Evolutionary conservation across 2,329 filamentous ascomycete species (phyloP), one percentile per base, ranked within the genome.

Genomic region (Amylocarpus encephaloides): DNA sequence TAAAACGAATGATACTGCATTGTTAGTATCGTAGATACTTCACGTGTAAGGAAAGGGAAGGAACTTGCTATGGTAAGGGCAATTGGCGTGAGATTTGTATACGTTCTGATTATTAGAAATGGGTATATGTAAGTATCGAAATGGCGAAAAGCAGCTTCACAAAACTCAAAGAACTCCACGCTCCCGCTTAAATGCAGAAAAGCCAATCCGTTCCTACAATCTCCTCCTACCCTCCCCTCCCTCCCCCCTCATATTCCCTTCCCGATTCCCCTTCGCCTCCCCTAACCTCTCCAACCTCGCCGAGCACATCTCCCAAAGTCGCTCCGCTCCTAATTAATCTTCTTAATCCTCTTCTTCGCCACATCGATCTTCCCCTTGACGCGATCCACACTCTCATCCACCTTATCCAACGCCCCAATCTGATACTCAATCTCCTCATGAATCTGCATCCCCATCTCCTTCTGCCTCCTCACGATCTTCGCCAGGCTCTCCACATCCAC

Each of bases 391-490:
- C 90, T 85, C 49, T 81, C 73, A 55, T 85, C 82, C 54, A 90
- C 64, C 57, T 80, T 67, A 11, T 80, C 77, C 29, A 93, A 71
- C 78, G 89, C 79, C 65, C 80, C 76, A 48, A 81, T 85, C 71
- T 92, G 86, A 57, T 79, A 68, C 47, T 82, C 77, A 49, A 91
- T 75, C 71, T 92, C 88, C 44, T 83, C 78, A 56, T 87, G 78
- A 62, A 93, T 91, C 50, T 82, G 77, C 42, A 88, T 71, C 0
- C 87, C 87, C 78, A 92, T 87, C 68, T 90, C 83, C 63, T 79
- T 83, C 71, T 92, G 85, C 51, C 85, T 72, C 43, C 82, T 72
- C 42, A 92, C 83, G 43, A 88, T 83, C 56, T 79, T 80, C 1
- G 79, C 76, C 49, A 93, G 70, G 59, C 80, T 74, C 15, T 85